Evolutionary conservation across 176 grass and related monocot species (phyloP), one percentile per base, ranked within the genome.

Genomic region (Carex littledalei): DNA sequence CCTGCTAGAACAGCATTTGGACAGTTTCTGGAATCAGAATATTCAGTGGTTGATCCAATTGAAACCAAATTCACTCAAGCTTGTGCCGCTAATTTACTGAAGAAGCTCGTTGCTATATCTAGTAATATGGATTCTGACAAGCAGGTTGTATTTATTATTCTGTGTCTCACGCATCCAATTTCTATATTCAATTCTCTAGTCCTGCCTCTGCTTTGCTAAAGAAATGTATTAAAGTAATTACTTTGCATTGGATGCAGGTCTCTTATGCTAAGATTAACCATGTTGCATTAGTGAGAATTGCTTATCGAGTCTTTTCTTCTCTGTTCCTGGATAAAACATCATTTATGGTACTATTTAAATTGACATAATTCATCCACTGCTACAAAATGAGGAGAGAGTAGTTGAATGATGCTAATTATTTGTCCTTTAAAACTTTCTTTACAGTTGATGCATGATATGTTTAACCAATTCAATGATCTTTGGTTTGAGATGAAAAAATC

Each of bases 401-500:
- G 81, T 47, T 22, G 11, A 45, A 73, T 91, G 20, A 77, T 76
- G 76, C 67, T 70, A n/a, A 73, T 89, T 81, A 12, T 86, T 47
- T 59, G 7, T 52, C 34, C 10, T 69, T 85, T 67, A 17, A 61
- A 52, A 59, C 84, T 82, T 87, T 24, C 83, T 89, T 79, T 18
- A 39, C 86, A 98, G 95, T 89, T 87, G 13, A 60, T 98, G 78
- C 89, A 91, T 72, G 87, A 82, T 11, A 85, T 83, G 50, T 94
- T 98, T 78, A 88, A 93, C 69, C 87, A 94, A 61, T 98, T 98
- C 83, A 89, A 91, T 64, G 89, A 85, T 72, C 89, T 89, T 77
- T 98, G 95, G 95, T 31, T 91, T 68, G 68, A 84, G n/a, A 98
- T 93, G 91, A 98, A 98, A 91, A 77, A 14, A 16, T 90, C 93